These are phyloP conservation scores for Kernera saxatilis DNA, from an alignment of 345 rosid genomes.

Conservation along the genomic window DNA sequence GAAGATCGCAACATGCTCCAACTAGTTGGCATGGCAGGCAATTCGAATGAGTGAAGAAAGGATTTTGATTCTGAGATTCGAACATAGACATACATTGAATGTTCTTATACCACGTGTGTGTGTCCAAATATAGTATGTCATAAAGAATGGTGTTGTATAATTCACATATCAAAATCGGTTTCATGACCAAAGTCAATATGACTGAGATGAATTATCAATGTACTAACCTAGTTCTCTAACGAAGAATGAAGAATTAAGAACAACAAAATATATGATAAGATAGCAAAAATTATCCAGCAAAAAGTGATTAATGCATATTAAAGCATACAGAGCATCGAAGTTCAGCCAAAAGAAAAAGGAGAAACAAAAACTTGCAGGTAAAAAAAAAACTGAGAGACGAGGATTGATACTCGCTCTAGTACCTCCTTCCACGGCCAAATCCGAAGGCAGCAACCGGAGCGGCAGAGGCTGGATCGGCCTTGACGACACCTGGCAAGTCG, in stretches of 20 bases:
- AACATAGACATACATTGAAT: not conserved
- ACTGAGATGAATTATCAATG: no score
- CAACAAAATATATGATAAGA: not conserved
- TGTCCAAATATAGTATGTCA: not conserved
- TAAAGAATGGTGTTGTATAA: not conserved
- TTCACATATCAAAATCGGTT: not conserved
- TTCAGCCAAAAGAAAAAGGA: not conserved
- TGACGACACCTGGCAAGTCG: constrained; percentile 37
- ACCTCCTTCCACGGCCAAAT: constrained; percentile 40
- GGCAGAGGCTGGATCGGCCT: constrained; percentile 36
- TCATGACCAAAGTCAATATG: no score
- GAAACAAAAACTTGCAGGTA: constrained; percentile 2
- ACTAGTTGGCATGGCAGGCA: constrained; percentile 80
- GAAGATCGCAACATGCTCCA: constrained; percentile 90
- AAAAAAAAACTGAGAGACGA: not conserved
- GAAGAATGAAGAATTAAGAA: not conserved
- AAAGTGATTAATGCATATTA: not conserved
- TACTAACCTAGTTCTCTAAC: no score
- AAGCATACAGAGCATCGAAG: not conserved
- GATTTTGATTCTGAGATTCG: not conserved
- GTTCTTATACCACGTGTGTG: not conserved
- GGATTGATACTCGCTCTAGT: constrained; percentile 7
- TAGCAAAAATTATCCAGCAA: not conserved
- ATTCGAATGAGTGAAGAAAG: constrained; percentile 48
- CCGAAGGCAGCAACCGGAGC: constrained; percentile 14